Base-by-base conservation (phyloP, 805 yeast species). In the Myxozyma vanderwaltii region DNA sequence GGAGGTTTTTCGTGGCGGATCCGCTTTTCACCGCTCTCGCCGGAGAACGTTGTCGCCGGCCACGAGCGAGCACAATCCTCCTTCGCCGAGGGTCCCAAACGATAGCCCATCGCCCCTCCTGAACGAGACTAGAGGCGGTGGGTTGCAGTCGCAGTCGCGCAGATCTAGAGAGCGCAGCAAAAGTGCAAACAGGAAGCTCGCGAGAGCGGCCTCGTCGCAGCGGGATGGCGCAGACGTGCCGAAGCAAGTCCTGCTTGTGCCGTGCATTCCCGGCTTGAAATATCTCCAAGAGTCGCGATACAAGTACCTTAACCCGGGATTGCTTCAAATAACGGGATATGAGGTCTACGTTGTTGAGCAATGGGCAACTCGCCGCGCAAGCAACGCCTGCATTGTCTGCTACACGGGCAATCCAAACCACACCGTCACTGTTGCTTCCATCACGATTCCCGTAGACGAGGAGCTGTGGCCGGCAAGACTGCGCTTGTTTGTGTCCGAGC, bases 291-390 rank as follows among this genome's bases (percentile, higher is more conserved):
- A 35, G 26, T 21, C 41, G 21, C 21, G 39, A 4, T 31, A 49
- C 26, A 31, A 45, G 12, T 43, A 19, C n/a, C 44, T 56, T 39
- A 43, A 58, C 35, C 7, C 51, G 5, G 47, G 41, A 8, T n/a
- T 27, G 6, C 12, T 35, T 24, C 27, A 73, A 8, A 77, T 86
- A 24, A 67, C 77, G 1, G 98, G 99, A 1, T 90, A 87, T 70
- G 98, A 94, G 72, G 81, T 88, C 15, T 94, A 94, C 71, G 78
- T 94, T 39, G 96, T 92, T 10, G 98, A 94, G 71, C 97, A 92
- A 72, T 94, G 99, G 99, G 86, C 88, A 2, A 79, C 86, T 35
- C 85, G 85, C 59, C 77, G 98, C 46, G 77, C 81, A 43, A 27
- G 35, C n/a, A 75, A 83, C 12, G 84, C 86, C 0, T 79, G 88